Evolutionary conservation across 192 early-diverging fungal species (phyloP), one percentile per base, ranked within the genome.

Genomic region (Coemansia sp.): DNA sequence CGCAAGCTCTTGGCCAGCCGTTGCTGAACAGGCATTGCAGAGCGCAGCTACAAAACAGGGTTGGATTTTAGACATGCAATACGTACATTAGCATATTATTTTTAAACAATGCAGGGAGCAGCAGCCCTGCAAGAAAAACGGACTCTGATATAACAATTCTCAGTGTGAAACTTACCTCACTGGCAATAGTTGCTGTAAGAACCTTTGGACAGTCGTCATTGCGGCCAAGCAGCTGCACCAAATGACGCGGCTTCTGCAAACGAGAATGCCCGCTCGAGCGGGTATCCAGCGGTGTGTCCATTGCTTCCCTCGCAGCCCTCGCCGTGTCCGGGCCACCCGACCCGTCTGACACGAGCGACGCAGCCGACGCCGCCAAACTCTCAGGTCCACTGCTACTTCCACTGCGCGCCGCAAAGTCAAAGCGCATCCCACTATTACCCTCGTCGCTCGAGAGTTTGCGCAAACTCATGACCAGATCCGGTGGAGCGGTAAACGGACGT

Each of bases 1-100:
- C 74, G 86, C 92, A 92, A 95, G 52, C 73, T 84, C 38, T 86
- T 74, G 4, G 91, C 78, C 63, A 96, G 83, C 34, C 90, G 84
- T 24, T 90, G 78, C 48, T 94, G 76, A 4, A 89, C 86, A 4
- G 95, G 94, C 40, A 98, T 71, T 54, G 85, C 55, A 5, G 84
- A 80, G n/a, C 89, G 89, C 50, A 98, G 67, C 92, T 94, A 72
- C 59, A 76, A 56, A 18, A 34, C 18, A 54, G 26, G 10, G 5
- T 31, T 31, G 25, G 10, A 49, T n/a, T 52, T 31, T 31, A 31
- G 40, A 42, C 15, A 42, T 42, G 40, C 40, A 42, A 42, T 42
- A 42, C 15, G 10, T 42, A 15, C 40, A 42, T 42, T 15, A 42
- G 40, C 40, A 11, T 42, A 15, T 42, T 42, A 15, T 40, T 15